phyloP scores from a whole-genome alignment of 2,329 filamentous ascomycete species.

The Calcarisporium arbuscula region DNA sequence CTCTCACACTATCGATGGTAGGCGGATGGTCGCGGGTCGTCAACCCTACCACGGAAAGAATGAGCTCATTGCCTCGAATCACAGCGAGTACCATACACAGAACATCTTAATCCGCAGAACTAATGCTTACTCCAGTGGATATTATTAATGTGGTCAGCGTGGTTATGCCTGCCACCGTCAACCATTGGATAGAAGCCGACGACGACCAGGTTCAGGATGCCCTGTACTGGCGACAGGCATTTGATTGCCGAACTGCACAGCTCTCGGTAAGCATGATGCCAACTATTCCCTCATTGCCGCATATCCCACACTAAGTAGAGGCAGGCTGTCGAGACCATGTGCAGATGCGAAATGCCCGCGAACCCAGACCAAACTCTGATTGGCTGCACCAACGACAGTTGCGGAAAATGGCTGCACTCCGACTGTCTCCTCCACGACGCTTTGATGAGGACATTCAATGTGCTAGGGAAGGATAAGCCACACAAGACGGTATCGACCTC shows the following conservation, averaged over 20 bases:
- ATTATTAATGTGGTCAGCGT: constrained; percentile 69
- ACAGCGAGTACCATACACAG: too few species aligned
- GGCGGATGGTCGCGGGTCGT: constrained; percentile 44
- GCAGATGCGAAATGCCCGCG: constrained; percentile 53
- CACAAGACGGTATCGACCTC: constrained; percentile 23
- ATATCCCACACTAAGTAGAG: too few species aligned
- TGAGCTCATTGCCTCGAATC: constrained; percentile 66
- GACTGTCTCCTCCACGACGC: constrained; percentile 54
- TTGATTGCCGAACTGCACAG: constrained; percentile 50
- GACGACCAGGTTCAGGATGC: constrained; percentile 56
- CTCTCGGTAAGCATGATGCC: too few species aligned
- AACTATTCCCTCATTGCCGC: too few species aligned
- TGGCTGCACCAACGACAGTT: constrained; percentile 48
- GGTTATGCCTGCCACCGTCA: constrained; percentile 54
- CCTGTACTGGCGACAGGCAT: constrained; percentile 59
- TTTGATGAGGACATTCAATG: constrained; percentile 42
- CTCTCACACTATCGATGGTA: constrained; percentile 45
- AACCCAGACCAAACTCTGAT: constrained; percentile 57
- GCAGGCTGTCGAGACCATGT: constrained; percentile 48
- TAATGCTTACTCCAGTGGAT: too few species aligned
- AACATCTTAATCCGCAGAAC: too few species aligned
- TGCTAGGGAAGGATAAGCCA: constrained; percentile 44
- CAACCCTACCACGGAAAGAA: constrained; percentile 61
- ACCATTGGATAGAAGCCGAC: constrained; percentile 63
- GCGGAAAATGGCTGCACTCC: constrained; percentile 57